These are phyloP conservation scores for Venturia oleaginea DNA, from an alignment of 2,329 filamentous ascomycete genomes.

Conservation along the genomic window DNA sequence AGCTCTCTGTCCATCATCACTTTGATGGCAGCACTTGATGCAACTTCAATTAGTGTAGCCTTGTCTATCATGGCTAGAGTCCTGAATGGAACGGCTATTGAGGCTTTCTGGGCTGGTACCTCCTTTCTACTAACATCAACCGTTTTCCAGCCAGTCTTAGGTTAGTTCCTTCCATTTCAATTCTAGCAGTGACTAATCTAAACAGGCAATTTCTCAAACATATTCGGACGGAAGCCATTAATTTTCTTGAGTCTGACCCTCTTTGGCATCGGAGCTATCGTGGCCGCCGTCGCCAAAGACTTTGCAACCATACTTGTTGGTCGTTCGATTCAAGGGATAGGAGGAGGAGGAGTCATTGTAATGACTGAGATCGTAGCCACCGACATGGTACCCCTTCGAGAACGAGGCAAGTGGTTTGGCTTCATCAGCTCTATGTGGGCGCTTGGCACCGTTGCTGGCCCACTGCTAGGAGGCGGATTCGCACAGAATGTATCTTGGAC, in stretches of 20 bases:
- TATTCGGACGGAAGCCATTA: slow-evolving; percentile 32
- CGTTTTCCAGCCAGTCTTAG: slow-evolving; percentile 32
- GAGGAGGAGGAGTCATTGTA: slow-evolving; percentile 32
- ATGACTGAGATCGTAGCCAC: slow-evolving; percentile 37
- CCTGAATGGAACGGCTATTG: slow-evolving; percentile 29
- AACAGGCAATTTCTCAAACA: slow-evolving; percentile 24
- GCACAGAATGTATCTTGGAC: slow-evolving; percentile 45
- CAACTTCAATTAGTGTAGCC: slow-evolving; percentile 56
- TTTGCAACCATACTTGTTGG: slow-evolving; percentile 31
- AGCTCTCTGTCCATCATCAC: slow-evolving; percentile 45
- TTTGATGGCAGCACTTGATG: slow-evolving; percentile 53
- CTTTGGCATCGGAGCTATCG: slow-evolving; percentile 29
- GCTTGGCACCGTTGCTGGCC: slow-evolving; percentile 46
- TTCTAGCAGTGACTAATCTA: not conserved
- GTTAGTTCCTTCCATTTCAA: slow-evolving; percentile 16
- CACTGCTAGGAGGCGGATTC: slow-evolving; percentile 42
- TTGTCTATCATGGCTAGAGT: slow-evolving; percentile 34
- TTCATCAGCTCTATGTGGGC: slow-evolving; percentile 42
- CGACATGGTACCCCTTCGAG: slow-evolving; percentile 36
- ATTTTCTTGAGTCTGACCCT: slow-evolving; percentile 28
- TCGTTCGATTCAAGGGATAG: slow-evolving; percentile 31
- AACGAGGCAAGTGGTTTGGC: slow-evolving; percentile 34
- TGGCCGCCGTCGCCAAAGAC: slow-evolving; percentile 29
- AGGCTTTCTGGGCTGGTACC: slow-evolving; percentile 35
- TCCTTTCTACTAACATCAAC: slow-evolving; percentile 32